Evolutionary conservation across 1,284 basidiomycete genomes (phyloP).

Genomic region (Schizopora paradoxa): DNA sequence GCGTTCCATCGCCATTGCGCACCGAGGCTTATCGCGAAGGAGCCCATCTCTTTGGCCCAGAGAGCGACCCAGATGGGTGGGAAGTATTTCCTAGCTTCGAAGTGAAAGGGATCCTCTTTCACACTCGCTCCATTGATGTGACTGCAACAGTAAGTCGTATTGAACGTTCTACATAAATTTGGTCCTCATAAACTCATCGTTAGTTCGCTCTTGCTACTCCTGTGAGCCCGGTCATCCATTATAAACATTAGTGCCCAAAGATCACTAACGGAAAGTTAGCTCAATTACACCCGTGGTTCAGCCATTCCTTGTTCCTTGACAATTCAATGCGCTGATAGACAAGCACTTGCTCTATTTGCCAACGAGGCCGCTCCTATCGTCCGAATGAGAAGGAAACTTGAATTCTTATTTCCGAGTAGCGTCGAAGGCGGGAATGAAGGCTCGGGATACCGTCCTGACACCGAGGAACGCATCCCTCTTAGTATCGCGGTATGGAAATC

Average conservation of each 20-base stretch:
- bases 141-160: background rate
- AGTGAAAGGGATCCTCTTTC: background rate
- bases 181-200: background rate
- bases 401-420: too few species aligned
- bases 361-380: background rate
- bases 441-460: background rate
- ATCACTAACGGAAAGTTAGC: background rate
- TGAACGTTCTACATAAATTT: background rate
- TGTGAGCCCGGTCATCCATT: background rate
- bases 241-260: background rate
- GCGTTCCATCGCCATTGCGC: background rate
- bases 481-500: background rate
- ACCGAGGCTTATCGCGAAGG: background rate
- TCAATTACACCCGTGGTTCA: conserved; percentile 7
- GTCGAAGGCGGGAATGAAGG: background rate
- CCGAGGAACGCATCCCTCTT: background rate
- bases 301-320: conserved; percentile 4
- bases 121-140: background rate
- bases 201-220: conserved; percentile 10
- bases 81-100: conserved; percentile 1
- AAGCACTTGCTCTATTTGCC: conserved; percentile 9
- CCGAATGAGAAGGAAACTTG: too few species aligned
- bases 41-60: background rate
- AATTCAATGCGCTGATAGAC: conserved; percentile 3
- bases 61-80: conserved; percentile 1